Base-by-base conservation (phyloP, 1,284 basidiomycete species). In the Trametes versicolor region DNA sequence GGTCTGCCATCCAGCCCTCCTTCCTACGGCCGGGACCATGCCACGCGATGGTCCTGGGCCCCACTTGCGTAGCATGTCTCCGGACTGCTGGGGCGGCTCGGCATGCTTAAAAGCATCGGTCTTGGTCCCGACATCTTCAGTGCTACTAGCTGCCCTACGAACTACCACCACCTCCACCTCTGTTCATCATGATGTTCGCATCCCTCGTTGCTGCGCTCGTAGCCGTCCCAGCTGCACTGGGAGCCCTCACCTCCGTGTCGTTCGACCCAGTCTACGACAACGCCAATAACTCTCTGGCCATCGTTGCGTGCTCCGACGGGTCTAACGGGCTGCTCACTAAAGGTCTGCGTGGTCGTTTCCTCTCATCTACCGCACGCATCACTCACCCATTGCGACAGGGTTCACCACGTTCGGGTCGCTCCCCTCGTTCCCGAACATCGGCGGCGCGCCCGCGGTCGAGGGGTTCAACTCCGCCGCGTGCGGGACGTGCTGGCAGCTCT, bases 231-330 rank as follows among this genome's bases (percentile, higher is more conserved):
- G 64, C 68, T 52, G 69, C 69, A 17, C 64, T 68, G 23, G 78
- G 45, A 41, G 53, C 36, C 36, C 37, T 74, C 43, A 78, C 84
- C 56, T 67, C 68, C 21, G 73, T 83, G 25, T 78, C 79, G 19
- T 84, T 78, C 66, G 82, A 85, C 72, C 50, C 70, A 21, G 64
- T 65, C 13, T 88, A 85, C 72, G 83, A 85, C 74, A 65, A 78
- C 23, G 32, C 70, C 5, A 62, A 63, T 8, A 62, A 65, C 36
- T 75, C 80, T 1, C 71, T 85, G 37, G 4, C 66, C 59, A 72
- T 53, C 34, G 78, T 85, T 55, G 79, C 85, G 4, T 88, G 87
- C 71, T 87, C 86, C 1, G 73, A 85, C 57, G 84, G 82, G 5
- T 13, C 68, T 0, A 74, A 82, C 68, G 82, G 81, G 13, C 79